A percentile compares a stretch with the other conserved stretches of the same genome.
These are phyloP conservation scores for Arachis hypogaea DNA, from an alignment of 306 rosid species.

Conservation along the genomic window DNA sequence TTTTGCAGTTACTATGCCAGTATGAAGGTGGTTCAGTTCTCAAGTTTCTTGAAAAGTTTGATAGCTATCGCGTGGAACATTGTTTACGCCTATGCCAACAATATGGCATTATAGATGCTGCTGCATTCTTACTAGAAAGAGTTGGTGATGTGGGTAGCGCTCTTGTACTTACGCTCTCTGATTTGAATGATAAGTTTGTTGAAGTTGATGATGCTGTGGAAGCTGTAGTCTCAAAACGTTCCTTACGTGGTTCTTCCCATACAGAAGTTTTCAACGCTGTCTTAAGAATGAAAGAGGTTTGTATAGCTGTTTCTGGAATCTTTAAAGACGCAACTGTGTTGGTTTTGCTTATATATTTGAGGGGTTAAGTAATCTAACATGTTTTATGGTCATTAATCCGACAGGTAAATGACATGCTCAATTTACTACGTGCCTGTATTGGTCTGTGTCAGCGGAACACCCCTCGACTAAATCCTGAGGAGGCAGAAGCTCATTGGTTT, in stretches of 20 bases:
- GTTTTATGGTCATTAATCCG: slow-evolving; percentile 36
- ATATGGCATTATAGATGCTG: slow-evolving; percentile 86
- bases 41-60: slow-evolving; percentile 86
- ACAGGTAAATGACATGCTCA: slow-evolving; percentile 66
- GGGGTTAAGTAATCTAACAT: slow-evolving; percentile 32
- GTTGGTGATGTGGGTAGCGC: slow-evolving; percentile 97
- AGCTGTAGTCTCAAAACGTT: slow-evolving; percentile 51
- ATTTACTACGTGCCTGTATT: slow-evolving; percentile 78
- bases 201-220: slow-evolving; percentile 80
- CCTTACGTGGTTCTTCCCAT: slow-evolving; percentile 52
- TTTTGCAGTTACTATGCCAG: slow-evolving; percentile 84
- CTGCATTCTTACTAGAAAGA: slow-evolving; percentile 90
- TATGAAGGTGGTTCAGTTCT: slow-evolving; percentile 88
- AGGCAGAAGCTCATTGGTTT: slow-evolving; percentile 94
- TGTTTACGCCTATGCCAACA: slow-evolving; percentile 89
- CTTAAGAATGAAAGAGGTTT: slow-evolving; percentile 72
- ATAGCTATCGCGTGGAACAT: slow-evolving; percentile 91
- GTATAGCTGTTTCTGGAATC: slow-evolving; percentile 39
- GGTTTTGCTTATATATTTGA: slow-evolving; percentile 33
- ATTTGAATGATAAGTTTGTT: slow-evolving; percentile 71
- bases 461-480: slow-evolving; percentile 94
- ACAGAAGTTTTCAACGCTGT: slow-evolving; percentile 45
- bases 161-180: slow-evolving; percentile 80
- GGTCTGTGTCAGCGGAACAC: slow-evolving; percentile 97
- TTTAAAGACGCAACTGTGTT: slow-evolving; percentile 34